phyloP scores from a whole-genome alignment of 371 early-diverging fungal genomes.

The Gilbertella persicaria region DNA sequence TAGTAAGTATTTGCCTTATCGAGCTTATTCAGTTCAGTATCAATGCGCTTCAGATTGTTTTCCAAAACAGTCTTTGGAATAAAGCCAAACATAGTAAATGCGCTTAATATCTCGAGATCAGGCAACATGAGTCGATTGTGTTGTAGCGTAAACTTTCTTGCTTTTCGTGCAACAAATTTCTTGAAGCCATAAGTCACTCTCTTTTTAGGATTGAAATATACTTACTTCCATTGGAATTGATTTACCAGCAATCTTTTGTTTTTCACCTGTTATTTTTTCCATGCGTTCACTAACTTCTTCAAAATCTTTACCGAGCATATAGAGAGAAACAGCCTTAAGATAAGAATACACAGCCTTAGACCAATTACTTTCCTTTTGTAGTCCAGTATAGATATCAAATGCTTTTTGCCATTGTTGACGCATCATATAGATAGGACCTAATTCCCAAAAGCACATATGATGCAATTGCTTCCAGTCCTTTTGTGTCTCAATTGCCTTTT shows the following conservation, averaged over 20 bases:
- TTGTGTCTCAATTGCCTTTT: conserved; percentile 43
- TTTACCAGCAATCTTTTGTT: conserved; percentile 77
- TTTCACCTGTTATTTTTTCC: conserved; percentile 56
- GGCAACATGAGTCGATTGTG: conserved; percentile 62
- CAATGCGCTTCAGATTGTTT: conserved; percentile 41
- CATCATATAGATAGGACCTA: conserved; percentile 50
- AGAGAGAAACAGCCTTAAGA: conserved; percentile 58
- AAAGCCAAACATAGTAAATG: conserved; percentile 62
- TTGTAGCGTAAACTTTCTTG: conserved; percentile 67
- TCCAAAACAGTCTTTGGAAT: conserved; percentile 51
- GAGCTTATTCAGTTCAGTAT: conserved; percentile 44
- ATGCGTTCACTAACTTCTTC: conserved; percentile 42
- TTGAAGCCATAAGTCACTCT: conserved; percentile 12
- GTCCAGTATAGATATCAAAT: conserved; percentile 49
- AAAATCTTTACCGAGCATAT: conserved; percentile 24
- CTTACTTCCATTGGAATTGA: conserved; percentile 72
- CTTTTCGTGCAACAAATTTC: conserved; percentile 78
- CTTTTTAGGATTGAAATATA: not conserved
- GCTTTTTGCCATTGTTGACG: conserved; percentile 59
- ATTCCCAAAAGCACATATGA: conserved; percentile 80
- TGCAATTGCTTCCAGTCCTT: conserved; percentile 77
- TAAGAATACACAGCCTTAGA: conserved; percentile 75
- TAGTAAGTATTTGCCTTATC: conserved; percentile 28
- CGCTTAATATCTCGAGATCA: conserved; percentile 67
- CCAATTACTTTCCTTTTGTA: conserved; percentile 75